Conservation (phyloP, 169 alveolate genomes). For the Cystoisospora suis region DNA sequence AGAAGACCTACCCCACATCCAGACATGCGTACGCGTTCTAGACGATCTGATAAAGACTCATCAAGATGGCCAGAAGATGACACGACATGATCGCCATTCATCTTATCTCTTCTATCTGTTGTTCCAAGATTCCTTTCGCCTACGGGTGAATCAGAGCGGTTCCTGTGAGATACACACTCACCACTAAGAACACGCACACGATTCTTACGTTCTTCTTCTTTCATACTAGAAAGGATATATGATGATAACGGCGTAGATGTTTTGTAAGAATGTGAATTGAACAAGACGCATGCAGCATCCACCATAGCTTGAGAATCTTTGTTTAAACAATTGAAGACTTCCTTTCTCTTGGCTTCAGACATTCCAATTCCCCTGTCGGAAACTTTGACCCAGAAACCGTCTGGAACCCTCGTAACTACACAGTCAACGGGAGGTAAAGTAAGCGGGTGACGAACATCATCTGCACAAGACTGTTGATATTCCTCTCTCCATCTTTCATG, state of each 20-base stretch:
- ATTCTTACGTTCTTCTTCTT: background rate
- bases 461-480: background rate
- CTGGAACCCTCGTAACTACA: background rate
- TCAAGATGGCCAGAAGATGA: too few species aligned
- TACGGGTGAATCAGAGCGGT: too few species aligned
- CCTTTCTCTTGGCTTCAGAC: background rate
- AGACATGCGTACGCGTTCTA: background rate
- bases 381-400: background rate
- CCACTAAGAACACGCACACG: too few species aligned
- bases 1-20: constrained; percentile 21
- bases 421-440: background rate
- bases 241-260: too few species aligned
- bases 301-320: background rate
- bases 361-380: constrained; percentile 30
- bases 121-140: too few species aligned
- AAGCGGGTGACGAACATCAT: background rate
- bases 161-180: too few species aligned
- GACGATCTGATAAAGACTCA: background rate
- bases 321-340: background rate
- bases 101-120: background rate
- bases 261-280: background rate
- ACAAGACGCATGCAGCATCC: constrained; percentile 1
- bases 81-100: too few species aligned
- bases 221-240: too few species aligned
- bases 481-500: background rate